Conservation (phyloP, 495 filamentous ascomycete genomes). For the Amniculicola lignicola region DNA sequence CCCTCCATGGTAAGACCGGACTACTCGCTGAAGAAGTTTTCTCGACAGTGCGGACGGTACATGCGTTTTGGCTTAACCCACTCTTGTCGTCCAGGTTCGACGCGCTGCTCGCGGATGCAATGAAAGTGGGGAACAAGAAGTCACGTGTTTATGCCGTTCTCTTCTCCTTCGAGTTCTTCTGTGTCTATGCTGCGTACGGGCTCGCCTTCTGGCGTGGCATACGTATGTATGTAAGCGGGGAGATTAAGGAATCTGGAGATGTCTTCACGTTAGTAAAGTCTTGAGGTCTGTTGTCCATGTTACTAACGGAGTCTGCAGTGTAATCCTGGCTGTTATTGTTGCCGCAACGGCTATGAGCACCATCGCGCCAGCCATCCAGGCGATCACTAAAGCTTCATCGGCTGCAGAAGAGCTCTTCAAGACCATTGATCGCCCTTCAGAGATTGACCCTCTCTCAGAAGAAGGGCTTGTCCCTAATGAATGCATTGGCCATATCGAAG, state of each 20-base stretch:
- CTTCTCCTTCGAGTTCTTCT: slow-evolving; percentile 37
- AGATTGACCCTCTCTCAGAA: slow-evolving; percentile 72
- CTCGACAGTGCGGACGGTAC: slow-evolving; percentile 34
- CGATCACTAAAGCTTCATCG: slow-evolving; percentile 31
- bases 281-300: neutral
- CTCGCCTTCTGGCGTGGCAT: slow-evolving; percentile 39
- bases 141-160: slow-evolving; percentile 33
- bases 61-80: slow-evolving; percentile 35
- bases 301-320: slow-evolving; percentile 15
- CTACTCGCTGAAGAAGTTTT: slow-evolving; percentile 36
- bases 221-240: slow-evolving; percentile 34
- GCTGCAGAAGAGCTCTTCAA: slow-evolving; percentile 35
- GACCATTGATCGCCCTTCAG: slow-evolving; percentile 52
- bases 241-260: slow-evolving; percentile 30
- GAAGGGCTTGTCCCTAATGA: slow-evolving; percentile 60
- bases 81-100: slow-evolving; percentile 26
- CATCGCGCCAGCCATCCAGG: slow-evolving; percentile 30
- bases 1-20: slow-evolving; percentile 30
- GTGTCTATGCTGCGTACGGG: slow-evolving; percentile 29
- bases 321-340: slow-evolving; percentile 36
- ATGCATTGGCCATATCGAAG: slow-evolving; percentile 72
- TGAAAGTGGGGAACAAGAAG: slow-evolving; percentile 32
- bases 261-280: slow-evolving; percentile 32
- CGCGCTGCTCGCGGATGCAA: slow-evolving; percentile 25
- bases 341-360: slow-evolving; percentile 32